Evolutionary conservation across 2,329 filamentous ascomycete genomes (phyloP), one percentile per base, ranked within the genome.

Genomic region (Pyrenophora teres): DNA sequence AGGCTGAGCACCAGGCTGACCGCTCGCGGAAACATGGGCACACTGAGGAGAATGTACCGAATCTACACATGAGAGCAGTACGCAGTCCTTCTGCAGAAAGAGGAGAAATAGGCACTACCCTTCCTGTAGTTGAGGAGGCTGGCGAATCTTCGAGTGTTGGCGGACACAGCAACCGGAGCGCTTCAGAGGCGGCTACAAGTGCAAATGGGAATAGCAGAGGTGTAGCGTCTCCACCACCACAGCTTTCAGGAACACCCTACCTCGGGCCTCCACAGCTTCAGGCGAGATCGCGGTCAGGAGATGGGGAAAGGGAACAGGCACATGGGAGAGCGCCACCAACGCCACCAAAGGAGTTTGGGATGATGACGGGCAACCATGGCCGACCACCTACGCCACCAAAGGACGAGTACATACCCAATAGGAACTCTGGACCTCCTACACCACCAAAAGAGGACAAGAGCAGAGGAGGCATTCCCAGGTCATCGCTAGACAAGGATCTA

Each of bases 61-160:
- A 87, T 21, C 80, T 87, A 47, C 83, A 81, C 1, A 72, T 92
- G 40, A 75, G 75, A 50, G 84, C 77, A 51, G 80, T 79, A 59
- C 81, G 77, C 69, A 89, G 79, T 74, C 82, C 77, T 18, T 81
- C 77, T 66, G 80, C 76, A 16, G 79, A 87, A 63, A 70, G 85
- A 70, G 67, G 81, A 76, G 79, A 81, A 12, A 73, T 79, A 10
- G 78, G 81, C 10, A 80, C 80, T 27, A 85, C 81, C 1, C 77
- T 97, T 2, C 93, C 93, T 0, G 87, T 97, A 8, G 92, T 97
- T 6, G 90, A 96, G 62, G 93, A 97, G 74, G 88, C 86, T n/a
- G 89, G 86, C 4, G 93, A 97, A 72, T 87, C 81, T 8, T 83
- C 81, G 6, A 90, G 87, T 53, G 81, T 85, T 19, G 84, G 85